phyloP scores from a whole-genome alignment of 1,139 yeast species.

The Yamadazyma dendronema region DNA sequence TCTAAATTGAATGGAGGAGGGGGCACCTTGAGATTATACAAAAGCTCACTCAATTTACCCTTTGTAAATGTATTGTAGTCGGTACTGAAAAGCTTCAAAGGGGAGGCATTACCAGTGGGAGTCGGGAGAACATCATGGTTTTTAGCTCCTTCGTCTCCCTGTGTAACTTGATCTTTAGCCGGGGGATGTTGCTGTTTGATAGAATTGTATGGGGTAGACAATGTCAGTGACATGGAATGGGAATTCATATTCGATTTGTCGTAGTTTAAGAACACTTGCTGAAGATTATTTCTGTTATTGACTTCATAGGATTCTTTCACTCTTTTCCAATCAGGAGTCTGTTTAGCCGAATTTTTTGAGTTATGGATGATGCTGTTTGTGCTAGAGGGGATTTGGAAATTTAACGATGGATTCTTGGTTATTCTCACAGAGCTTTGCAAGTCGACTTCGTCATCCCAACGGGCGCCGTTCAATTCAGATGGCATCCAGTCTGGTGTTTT shows the following conservation, averaged over 20 bases:
- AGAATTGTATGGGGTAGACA: conserved; percentile 31
- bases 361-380: conserved; percentile 40
- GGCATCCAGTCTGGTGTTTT: conserved; percentile 50
- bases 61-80: conserved; percentile 45
- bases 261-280: conserved; percentile 35
- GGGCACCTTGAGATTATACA: conserved; percentile 6
- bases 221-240: conserved; percentile 34
- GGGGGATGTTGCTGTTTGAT: conserved; percentile 20
- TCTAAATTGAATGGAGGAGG: conserved; percentile 9
- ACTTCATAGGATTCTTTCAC: conserved; percentile 30
- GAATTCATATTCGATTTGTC: conserved; percentile 15
- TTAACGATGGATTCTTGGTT: conserved; percentile 20
- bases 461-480: conserved; percentile 29
- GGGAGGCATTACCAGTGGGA: conserved; percentile 24
- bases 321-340: conserved; percentile 41
- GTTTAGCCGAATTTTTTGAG: conserved; percentile 18
- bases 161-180: conserved; percentile 9
- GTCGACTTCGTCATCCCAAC: conserved; percentile 28
- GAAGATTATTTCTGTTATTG: conserved; percentile 21
- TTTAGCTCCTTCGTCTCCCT: neutral
- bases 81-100: conserved; percentile 39
- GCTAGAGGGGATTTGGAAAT: conserved; percentile 22
- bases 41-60: conserved; percentile 33
- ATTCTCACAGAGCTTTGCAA: conserved; percentile 27
- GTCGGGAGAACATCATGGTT: neutral